phyloP scores from a whole-genome alignment of 805 yeast species.

The Debaryomyces castellii region DNA sequence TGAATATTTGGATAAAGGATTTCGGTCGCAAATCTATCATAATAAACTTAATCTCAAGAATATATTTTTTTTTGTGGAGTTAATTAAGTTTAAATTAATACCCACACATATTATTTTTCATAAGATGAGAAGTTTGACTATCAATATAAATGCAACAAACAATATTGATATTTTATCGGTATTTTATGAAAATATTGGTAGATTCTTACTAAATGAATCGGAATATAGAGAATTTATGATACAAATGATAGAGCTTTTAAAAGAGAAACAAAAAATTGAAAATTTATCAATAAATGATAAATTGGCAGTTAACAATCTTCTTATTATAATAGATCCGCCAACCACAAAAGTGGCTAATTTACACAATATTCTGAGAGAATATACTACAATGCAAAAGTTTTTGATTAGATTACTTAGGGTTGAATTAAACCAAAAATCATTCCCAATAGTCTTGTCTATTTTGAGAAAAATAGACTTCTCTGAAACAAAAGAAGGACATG shows the following conservation, averaged over 20 bases:
- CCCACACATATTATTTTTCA: constrained; percentile 74
- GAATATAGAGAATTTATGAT: constrained; percentile 60
- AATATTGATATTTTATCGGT: constrained; percentile 69
- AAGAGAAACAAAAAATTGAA: constrained; percentile 47
- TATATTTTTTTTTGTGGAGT: constrained; percentile 66
- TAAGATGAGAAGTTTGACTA: constrained; percentile 60
- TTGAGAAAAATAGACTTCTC: constrained; percentile 49
- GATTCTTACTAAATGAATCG: constrained; percentile 54
- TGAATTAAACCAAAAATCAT: constrained; percentile 44
- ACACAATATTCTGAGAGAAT: constrained; percentile 5
- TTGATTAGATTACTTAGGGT: constrained; percentile 43
- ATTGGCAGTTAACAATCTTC: constrained; percentile 56
- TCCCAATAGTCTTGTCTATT: constrained; percentile 16
- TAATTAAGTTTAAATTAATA: constrained; percentile 72
- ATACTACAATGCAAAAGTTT: constrained; percentile 38
- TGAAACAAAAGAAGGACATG: constrained; percentile 34
- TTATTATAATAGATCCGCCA: constrained; percentile 58
- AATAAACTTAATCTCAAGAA: constrained; percentile 55
- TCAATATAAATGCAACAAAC: constrained; percentile 48
- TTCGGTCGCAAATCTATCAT: constrained; percentile 57
- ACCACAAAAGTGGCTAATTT: constrained; percentile 32
- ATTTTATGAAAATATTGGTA: constrained; percentile 75
- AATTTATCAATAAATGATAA: constrained; percentile 54
- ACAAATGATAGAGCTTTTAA: constrained; percentile 60
- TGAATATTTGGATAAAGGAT: constrained; percentile 54